These are phyloP conservation scores for Acanthamoeba culbertsoni DNA, from an alignment of 208 protist genomes.

Conservation along the genomic window DNA sequence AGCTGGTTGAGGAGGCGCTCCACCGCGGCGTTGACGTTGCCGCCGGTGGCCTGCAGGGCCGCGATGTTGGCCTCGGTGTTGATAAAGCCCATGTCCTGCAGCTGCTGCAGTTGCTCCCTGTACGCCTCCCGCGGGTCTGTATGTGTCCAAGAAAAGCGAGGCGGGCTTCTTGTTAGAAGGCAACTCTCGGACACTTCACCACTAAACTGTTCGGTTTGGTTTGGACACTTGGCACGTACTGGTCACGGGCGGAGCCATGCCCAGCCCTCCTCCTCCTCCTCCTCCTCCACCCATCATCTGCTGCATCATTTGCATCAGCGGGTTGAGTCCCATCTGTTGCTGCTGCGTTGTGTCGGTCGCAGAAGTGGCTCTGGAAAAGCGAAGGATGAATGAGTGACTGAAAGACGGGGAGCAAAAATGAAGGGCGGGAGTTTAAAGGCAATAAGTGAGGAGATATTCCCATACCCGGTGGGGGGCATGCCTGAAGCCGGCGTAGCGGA, in stretches of 20 bases:
- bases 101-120: conserved; percentile 68
- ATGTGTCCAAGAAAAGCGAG: too few species aligned
- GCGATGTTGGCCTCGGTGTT: conserved; percentile 76
- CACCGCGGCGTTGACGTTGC: conserved; percentile 74
- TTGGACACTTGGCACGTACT: neutral
- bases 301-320: conserved; percentile 32
- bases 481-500: neutral
- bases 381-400: neutral
- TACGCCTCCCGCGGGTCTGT: conserved; percentile 63
- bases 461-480: neutral
- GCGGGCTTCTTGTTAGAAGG: too few species aligned
- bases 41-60: conserved; percentile 72
- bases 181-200: too few species aligned
- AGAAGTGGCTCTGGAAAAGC: neutral
- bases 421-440: neutral
- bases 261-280: neutral
- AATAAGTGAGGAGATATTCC: neutral
- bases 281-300: neutral
- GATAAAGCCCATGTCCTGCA: conserved; percentile 80
- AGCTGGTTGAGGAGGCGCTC: conserved; percentile 71
- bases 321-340: neutral
- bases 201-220: too few species aligned
- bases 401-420: neutral
- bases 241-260: neutral
- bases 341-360: neutral